Base-by-base conservation (phyloP, 1,284 basidiomycete species). In the Cryptococcus neoformans region DNA sequence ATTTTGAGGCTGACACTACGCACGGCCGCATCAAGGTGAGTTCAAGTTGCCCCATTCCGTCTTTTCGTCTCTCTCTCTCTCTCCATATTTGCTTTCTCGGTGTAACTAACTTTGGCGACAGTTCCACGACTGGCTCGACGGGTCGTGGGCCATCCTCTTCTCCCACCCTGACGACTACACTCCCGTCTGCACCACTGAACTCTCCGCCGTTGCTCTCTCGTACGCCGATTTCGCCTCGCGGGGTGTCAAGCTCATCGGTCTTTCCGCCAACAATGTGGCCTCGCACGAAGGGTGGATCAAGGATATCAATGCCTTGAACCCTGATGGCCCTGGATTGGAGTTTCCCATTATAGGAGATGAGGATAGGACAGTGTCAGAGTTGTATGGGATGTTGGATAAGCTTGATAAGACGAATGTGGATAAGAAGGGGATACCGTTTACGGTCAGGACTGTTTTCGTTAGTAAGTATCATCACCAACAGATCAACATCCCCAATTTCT, bases 331-430 rank as follows among this genome's bases (percentile, higher is more conserved):
- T 63, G 82, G 85, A 14, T 86, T 98, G 63, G 79, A 87, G 63
- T 98, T 92, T 84, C 96, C 95, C 60, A 98, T 98, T 78, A 96
- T 99, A 64, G 94, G 91, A 55, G 95, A 99, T 75, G 82, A 84
- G 51, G 88, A 92, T 73, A 85, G 96, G 74, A 87, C 86, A 76
- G 84, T 97, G 56, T 88, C 92, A 14, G 86, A 84, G 44, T 65
- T 78, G 14, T 80, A 80, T 62, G 79, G 74, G 77, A 99, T 99
- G 96, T 83, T 99, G 60, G 95, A 99, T 77, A 83, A 89, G 66
- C 89, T 95, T 75, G 84, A 89, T 51, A 66, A 67, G 62, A 95
- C 93, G 59, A 99, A 99, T 81, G 85, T 89, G 55, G 96, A 99
- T 78, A 83, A 83, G 53, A 95, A 95, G 80, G 69, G 67, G 60